Evolutionary conservation across 2,329 filamentous ascomycete genomes (phyloP), one percentile per base, ranked within the genome.

Genomic region (Dothidotthia symphoricarpi): DNA sequence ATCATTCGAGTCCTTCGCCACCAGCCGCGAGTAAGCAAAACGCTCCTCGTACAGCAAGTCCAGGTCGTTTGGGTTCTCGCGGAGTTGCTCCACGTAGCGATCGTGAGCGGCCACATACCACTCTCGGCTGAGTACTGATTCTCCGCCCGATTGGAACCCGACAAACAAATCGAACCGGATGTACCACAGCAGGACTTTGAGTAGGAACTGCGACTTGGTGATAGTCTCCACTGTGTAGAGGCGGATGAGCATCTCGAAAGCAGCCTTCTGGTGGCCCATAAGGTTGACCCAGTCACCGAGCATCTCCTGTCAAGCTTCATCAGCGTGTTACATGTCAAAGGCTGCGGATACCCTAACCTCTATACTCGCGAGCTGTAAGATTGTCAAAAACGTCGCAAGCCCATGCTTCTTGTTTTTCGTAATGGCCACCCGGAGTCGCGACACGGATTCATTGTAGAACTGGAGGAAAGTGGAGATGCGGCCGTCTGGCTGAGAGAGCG

Each of bases 211-310:
- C 8, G 83, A 85, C 48, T 85, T 74, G 70, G 84, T 81, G 28
- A 87, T 81, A 0, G 81, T 85, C 45, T 89, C 74, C 0, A 88
- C 86, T 0, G 82, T 88, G 61, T 88, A 90, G 0, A 96, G 70
- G 28, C 84, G 80, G 1, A 77, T 85, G 30, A 97, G 71, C 54
- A 97, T 84, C 47, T 88, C 81, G 58, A 86, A 81, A 0, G 93
- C 93, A 9, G 91, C 93, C 61, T 85, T 88, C 63, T 96, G 90
- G 63, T 97, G 93, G 15, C 89, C 87, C 68, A 93, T 84, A 12
- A 97, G 74, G 56, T 94, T 96, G 36, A 94, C 81, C 89, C 89
- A 97, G 62, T 98, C 93, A 10, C 93, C 93, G 30, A 97, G 76
- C 56, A 89, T 94, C 69, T 97, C 93, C 88, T 95, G 56, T 34